Percentiles rank a stretch among this genome's conserved stretches.
Evolutionary conservation across 2,329 filamentous ascomycete species (phyloP).

Genomic region (Fusarium floridanum): DNA sequence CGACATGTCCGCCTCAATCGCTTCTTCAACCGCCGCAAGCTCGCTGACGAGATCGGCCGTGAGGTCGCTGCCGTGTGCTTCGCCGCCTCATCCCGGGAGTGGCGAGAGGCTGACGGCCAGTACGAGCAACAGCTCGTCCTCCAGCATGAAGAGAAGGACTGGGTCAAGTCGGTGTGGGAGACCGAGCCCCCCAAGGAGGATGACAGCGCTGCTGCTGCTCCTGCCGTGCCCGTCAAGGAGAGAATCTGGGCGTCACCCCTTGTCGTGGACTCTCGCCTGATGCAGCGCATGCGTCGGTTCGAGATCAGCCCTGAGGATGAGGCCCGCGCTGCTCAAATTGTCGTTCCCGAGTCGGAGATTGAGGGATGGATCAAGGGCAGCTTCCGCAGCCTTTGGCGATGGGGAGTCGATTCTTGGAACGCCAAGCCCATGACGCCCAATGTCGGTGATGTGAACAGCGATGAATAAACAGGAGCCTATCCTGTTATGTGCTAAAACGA

Average conservation of each 20-base stretch:
- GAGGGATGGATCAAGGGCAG: conserved; percentile 77
- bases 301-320: conserved; percentile 78
- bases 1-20: conserved; percentile 85
- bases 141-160: conserved; percentile 80
- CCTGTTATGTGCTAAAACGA: background rate
- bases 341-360: conserved; percentile 75
- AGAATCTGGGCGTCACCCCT: conserved; percentile 82
- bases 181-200: conserved; percentile 60
- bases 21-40: conserved; percentile 84
- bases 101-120: conserved; percentile 56
- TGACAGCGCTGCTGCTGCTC: conserved; percentile 52
- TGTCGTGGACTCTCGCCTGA: conserved; percentile 81
- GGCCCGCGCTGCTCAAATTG: conserved; percentile 71
- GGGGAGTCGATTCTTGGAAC: conserved; percentile 59
- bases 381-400: conserved; percentile 65
- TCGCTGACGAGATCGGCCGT: conserved; percentile 90
- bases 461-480: conserved; percentile 40
- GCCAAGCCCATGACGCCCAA: conserved; percentile 57
- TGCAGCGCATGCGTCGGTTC: conserved; percentile 84
- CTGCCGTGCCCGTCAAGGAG: conserved; percentile 66
- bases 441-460: conserved; percentile 56
- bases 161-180: conserved; percentile 84
- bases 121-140: conserved; percentile 68
- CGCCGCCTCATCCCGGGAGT: conserved; percentile 67
- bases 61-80: conserved; percentile 90